A percentile compares a stretch with the other conserved stretches of the same genome.
phyloP scores from a whole-genome alignment of 1,284 basidiomycete species.

The Taiwanofungus camphoratus region DNA sequence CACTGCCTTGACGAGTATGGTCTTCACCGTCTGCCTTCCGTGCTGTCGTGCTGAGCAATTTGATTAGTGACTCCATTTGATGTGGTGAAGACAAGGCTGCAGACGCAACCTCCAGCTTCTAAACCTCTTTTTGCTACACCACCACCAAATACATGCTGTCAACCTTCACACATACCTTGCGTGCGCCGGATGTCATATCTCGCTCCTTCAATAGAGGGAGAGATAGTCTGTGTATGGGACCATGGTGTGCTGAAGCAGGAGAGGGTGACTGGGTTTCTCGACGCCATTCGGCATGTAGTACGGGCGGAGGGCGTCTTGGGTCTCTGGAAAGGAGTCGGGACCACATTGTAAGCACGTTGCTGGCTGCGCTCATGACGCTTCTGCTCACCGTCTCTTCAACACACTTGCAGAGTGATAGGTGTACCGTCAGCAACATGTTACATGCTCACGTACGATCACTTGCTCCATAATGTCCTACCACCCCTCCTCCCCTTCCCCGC shows the following conservation, averaged over 20 bases:
- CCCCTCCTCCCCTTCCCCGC: constrained; percentile 47
- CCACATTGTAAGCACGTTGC: constrained; percentile 62
- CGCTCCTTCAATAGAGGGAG: constrained; percentile 42
- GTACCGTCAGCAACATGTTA: constrained; percentile 92
- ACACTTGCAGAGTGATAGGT: constrained; percentile 66
- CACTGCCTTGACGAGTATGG: constrained; percentile 79
- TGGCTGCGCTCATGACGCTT: constrained; percentile 10
- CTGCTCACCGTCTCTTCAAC: constrained; percentile 7
- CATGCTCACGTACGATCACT: constrained; percentile 94
- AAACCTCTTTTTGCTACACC: constrained; percentile 44
- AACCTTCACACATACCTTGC: constrained; percentile 44
- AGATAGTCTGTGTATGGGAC: constrained; percentile 74
- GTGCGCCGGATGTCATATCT: constrained; percentile 75
- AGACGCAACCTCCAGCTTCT: constrained; percentile 61
- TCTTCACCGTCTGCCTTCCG: background rate
- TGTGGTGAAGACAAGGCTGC: constrained; percentile 89
- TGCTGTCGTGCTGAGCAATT: background rate
- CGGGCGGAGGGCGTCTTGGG: constrained; percentile 73
- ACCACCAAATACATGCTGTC: constrained; percentile 59
- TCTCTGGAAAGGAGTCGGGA: constrained; percentile 88
- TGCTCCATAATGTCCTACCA: constrained; percentile 62
- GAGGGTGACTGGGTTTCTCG: constrained; percentile 74
- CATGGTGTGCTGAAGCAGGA: constrained; percentile 64
- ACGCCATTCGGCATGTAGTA: constrained; percentile 76
- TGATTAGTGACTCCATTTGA: constrained; percentile 91